Percentiles rank a stretch among this genome's conserved stretches.
Evolutionary conservation across 495 filamentous ascomycete genomes (phyloP).

Genomic region (Lineolata rhizophorae): DNA sequence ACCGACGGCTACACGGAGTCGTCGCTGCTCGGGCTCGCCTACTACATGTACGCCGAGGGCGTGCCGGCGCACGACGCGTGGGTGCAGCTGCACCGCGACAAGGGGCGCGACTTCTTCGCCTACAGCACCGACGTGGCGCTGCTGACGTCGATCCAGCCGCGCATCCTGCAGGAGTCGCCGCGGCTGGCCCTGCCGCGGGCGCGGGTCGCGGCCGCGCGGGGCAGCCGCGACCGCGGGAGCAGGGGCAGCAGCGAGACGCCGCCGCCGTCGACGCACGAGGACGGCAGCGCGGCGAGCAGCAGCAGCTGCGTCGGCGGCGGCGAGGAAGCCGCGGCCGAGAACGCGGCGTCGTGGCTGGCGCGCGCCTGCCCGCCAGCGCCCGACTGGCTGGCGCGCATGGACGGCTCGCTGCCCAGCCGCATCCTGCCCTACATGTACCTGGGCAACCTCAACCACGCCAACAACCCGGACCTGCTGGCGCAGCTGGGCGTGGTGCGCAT

Average conservation of each 20-base stretch:
- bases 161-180: conserved; percentile 36
- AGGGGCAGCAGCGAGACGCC: too few species aligned
- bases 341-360: too few species aligned
- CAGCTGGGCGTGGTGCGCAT: conserved; percentile 70
- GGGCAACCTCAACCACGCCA: conserved; percentile 78
- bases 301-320: not conserved
- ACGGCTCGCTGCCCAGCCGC: conserved; percentile 76
- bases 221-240: too few species aligned
- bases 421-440: conserved; percentile 91
- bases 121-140: conserved; percentile 77
- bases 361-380: conserved; percentile 27
- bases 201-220: too few species aligned
- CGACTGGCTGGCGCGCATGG: conserved; percentile 60
- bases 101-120: conserved; percentile 83
- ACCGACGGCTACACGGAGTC: conserved; percentile 93
- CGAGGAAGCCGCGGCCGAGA: too few species aligned
- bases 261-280: too few species aligned
- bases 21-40: conserved; percentile 66
- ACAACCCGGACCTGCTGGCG: conserved; percentile 65
- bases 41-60: conserved; percentile 75
- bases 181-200: too few species aligned
- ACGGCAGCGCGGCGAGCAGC: not conserved
- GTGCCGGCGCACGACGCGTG: conserved; percentile 64
- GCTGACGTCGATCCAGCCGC: conserved; percentile 48
- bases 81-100: conserved; percentile 60